Base-by-base conservation (phyloP, 257 asterid genomes). In the Plantago elongata region DNA sequence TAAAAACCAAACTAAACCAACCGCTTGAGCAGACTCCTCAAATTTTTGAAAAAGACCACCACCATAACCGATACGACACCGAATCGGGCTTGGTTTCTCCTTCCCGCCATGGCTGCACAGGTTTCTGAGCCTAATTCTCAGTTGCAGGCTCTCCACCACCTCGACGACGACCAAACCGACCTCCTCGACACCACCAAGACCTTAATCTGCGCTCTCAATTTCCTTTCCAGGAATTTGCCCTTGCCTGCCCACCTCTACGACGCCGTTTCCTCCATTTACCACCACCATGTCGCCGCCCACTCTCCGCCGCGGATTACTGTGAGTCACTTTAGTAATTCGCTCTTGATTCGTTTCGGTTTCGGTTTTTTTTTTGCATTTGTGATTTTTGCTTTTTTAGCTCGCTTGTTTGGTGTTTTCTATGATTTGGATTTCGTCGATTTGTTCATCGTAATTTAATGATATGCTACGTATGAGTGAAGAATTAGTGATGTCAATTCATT, bases 191-290 rank as follows among this genome's bases (percentile, higher is more conserved):
- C 80, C 38, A 84, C 97, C 44, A 84, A 83, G 77, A 84, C 89
- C 2, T 76, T 92, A 49, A 89, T 92, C 44, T 92, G 95, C 55
- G 99, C 97, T 43, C 93, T 92, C 77, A 92, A 89, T 85, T 84
- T 83, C 67, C 83, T 92, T 56, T 89, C 99, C 11, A 94, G 97
- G 13, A 83, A 86, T 75, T 79, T 92, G 70, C 99, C 99, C 60
- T 72, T 92, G 63, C 99, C 97, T 34, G 86, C 74, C 13, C 86
- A 87, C 14, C 79, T 92, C 5, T 85, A 86, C 78, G 91, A 86
- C 74, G 95, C 97, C 69, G 95, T 92, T 72, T 89, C 94, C 18
- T 80, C 87, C 55, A 84, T 92, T 37, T 87, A 71, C 64, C 78
- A 14, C 45, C 68, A 27, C 17, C 42, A 57, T n/a, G 59, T n/a